Evolutionary conservation across 148 eudicot genomes (phyloP), one percentile per base, ranked within the genome.

Genomic region (Camellia lanceoleosa): DNA sequence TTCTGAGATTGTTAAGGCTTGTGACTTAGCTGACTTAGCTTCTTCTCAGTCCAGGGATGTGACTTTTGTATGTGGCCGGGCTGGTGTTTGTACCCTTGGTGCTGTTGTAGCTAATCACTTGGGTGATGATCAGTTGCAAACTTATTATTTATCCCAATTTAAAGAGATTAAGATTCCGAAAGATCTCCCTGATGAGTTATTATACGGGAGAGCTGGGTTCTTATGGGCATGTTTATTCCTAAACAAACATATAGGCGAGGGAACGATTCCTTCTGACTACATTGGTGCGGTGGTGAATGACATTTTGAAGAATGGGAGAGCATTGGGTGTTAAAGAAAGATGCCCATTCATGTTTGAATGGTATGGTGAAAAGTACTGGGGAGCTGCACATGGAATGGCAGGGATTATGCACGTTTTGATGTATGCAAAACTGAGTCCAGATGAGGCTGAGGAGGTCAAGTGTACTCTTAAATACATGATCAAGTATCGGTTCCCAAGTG

Each of bases 61-160:
- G 71, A 91, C 90, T 5, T 92, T 89, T 83, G 41, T 90, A 54
- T 87, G 87, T 68, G 94, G 94, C 62, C 83, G 88, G 69, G 86
- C 88, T 72, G 94, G 97, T 44, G 87, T 92, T n/a, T 89, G 86
- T 87, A 90, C 97, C 51, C 85, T 92, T 72, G 95, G 93, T 79
- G 95, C 93, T 79, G 91, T 83, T 79, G 83, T 79, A 54, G 92
- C 95, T 30, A 91, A 90, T 68, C 69, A 83, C 74, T 49, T 82
- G 73, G 92, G 85, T 5, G 81, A 93, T 69, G 82, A 73, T 47
- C 72, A 84, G 80, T 78, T 87, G 83, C 75, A 87, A 20, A 51
- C 72, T 43, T 80, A 85, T 77, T 85, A 89, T 74, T 74, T 90
- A 42, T 42, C 88, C 74, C 84, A 90, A 65, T 91, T 91, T 79